Evolutionary conservation across 148 eudicot species (phyloP).

Genomic region (Silene conica): DNA sequence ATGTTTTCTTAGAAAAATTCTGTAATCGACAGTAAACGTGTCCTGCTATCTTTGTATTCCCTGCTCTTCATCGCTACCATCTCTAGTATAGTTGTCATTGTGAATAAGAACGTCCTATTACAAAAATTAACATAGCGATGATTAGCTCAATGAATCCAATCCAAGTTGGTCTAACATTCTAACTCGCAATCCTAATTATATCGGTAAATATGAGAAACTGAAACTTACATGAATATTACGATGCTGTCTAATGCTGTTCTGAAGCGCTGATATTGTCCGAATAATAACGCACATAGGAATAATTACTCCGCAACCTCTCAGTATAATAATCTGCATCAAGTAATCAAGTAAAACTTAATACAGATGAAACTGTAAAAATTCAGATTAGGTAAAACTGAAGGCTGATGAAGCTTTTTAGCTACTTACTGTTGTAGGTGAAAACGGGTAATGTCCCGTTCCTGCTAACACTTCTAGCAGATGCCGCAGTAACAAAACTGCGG

Average conservation of each 20-base stretch:
- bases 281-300: slow-evolving; percentile 70
- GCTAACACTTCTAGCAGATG: slow-evolving; percentile 42
- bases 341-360: no score
- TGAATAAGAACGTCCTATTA: slow-evolving; percentile 19
- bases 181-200: not conserved
- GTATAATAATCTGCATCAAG: slow-evolving; percentile 47
- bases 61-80: slow-evolving; percentile 12
- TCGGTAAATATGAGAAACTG: not conserved
- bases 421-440: slow-evolving; percentile 64
- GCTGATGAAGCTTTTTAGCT: slow-evolving; percentile 28
- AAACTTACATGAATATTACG: slow-evolving; percentile 30
- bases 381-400: not conserved
- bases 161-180: not conserved
- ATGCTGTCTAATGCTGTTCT: slow-evolving; percentile 42
- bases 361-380: not conserved
- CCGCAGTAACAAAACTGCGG: slow-evolving; percentile 50
- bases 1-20: not conserved
- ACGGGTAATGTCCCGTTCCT: slow-evolving; percentile 54
- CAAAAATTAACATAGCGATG: not conserved
- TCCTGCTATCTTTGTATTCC: slow-evolving; percentile 1
- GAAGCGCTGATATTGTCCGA: slow-evolving; percentile 42
- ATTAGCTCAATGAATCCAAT: not conserved
- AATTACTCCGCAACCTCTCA: slow-evolving; percentile 56
- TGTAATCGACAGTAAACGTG: no score
- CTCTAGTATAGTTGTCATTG: not conserved